phyloP scores from a whole-genome alignment of 164 flowering plant genomes.

The Nelumbo lutea region DNA sequence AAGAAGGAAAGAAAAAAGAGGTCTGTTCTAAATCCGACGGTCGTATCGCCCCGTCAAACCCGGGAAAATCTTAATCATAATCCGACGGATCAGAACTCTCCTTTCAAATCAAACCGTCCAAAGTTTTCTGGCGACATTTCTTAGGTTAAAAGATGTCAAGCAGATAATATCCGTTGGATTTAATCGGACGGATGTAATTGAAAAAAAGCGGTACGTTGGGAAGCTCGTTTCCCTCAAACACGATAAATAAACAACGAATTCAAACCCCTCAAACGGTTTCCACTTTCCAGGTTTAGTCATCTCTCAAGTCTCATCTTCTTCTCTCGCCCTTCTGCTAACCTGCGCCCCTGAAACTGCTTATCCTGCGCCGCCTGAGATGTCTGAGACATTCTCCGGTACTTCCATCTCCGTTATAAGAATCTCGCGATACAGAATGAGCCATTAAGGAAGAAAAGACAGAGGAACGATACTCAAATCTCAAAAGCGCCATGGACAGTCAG shows the following conservation, averaged over 20 bases:
- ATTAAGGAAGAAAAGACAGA: neutral
- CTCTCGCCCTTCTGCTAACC: conserved; percentile 15
- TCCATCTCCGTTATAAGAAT: conserved; percentile 21
- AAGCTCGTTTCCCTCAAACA: conserved; percentile 7
- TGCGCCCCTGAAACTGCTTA: conserved; percentile 24
- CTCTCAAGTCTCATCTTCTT: neutral
- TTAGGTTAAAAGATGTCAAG: neutral
- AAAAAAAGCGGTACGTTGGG: conserved; percentile 18
- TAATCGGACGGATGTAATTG: conserved; percentile 11
- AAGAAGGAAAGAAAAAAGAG: neutral
- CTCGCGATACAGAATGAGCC: conserved; percentile 31
- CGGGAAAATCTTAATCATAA: neutral
- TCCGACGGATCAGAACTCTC: neutral
- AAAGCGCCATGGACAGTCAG: conserved; percentile 48
- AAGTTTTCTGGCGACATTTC: neutral
- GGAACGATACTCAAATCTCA: neutral
- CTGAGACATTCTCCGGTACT: conserved; percentile 18
- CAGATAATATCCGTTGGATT: neutral
- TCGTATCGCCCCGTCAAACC: neutral
- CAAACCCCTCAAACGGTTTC: neutral
- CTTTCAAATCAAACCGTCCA: neutral
- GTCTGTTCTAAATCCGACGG: neutral
- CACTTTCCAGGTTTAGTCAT: neutral
- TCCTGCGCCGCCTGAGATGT: conserved; percentile 26
- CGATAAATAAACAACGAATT: neutral